Evolutionary conservation across 2,329 filamentous ascomycete species (phyloP).

Genomic region (Diaporthe capsici): DNA sequence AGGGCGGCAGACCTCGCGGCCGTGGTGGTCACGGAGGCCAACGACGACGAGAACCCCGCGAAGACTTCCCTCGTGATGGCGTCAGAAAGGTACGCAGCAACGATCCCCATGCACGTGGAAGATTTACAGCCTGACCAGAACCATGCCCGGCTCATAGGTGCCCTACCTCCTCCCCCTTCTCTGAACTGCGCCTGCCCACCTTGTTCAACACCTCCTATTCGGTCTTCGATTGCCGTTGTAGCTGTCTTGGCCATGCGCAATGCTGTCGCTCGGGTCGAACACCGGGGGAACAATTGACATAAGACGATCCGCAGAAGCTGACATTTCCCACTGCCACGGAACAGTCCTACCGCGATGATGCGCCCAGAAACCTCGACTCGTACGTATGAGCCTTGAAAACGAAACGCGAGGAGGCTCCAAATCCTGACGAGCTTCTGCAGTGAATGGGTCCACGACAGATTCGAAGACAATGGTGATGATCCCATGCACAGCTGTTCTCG

Average conservation of each 20-base stretch:
- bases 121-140: conserved; percentile 29
- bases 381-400: conserved; percentile 51
- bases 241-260: conserved; percentile 47
- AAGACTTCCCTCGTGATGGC: conserved; percentile 80
- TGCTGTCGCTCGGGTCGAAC: conserved; percentile 48
- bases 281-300: conserved; percentile 54
- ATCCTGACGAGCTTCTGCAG: conserved; percentile 59
- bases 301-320: conserved; percentile 55
- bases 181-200: conserved; percentile 42
- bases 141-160: conserved; percentile 42
- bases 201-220: conserved; percentile 43
- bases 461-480: conserved; percentile 76
- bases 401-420: conserved; percentile 9
- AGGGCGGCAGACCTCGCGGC: conserved; percentile 44
- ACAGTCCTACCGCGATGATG: conserved; percentile 74
- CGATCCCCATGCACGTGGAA: background rate
- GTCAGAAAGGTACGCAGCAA: conserved; percentile 82
- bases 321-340: conserved; percentile 58
- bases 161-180: conserved; percentile 50
- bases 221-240: conserved; percentile 51
- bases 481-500: background rate
- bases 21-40: conserved; percentile 50
- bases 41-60: conserved; percentile 51
- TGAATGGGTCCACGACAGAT: conserved; percentile 96
- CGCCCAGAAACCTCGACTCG: conserved; percentile 78